Evolutionary conservation across 331 rosid species (phyloP), one percentile per base, ranked within the genome.

Genomic region (Acacia pycnantha): DNA sequence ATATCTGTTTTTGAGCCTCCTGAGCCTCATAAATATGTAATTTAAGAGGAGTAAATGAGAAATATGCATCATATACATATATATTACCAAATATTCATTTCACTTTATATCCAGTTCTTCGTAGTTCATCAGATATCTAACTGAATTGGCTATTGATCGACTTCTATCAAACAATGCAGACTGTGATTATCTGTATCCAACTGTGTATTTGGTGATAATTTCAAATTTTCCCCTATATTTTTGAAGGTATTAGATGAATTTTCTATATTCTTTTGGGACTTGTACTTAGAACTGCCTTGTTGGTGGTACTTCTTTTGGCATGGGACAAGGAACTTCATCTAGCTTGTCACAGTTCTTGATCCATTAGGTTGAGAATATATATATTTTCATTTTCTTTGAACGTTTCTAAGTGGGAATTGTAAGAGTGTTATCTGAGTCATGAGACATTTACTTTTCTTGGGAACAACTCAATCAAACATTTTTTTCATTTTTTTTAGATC

Each of bases 1-100:
- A 48, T 81, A 64, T 64, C 79, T 81, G 67, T 73, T 73, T 22
- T 80, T 74, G 21, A 53, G 62, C 80, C 76, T 40, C 43, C 47
- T 78, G 65, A 69, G 79, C 69, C 31, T 70, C 78, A 65, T 18
- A 18, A 21, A 72, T 76, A 50, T 69, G 64, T 81, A 71, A 64
- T 44, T 40, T 22, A 53, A 81, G 65, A 68, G 80, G 77, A 43
- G 72, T 31, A 67, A 65, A 74, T 69, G 31, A 47, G 41, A 58
- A 56, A 46, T 69, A 59, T 84, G 84, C 50, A 2, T 48, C 27
- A 58, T 54, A 54, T 64, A 5, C 46, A 26, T 18, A 46, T 46
- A 7, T 47, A 13, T 47, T 3, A 46, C 18, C 33, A 48, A 18
- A 69, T 35, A 33, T 56, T 48, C 37, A 19, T 71, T 83, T 78